phyloP scores from a whole-genome alignment of 1,284 basidiomycete genomes.

The Cryptococcus sp. region DNA sequence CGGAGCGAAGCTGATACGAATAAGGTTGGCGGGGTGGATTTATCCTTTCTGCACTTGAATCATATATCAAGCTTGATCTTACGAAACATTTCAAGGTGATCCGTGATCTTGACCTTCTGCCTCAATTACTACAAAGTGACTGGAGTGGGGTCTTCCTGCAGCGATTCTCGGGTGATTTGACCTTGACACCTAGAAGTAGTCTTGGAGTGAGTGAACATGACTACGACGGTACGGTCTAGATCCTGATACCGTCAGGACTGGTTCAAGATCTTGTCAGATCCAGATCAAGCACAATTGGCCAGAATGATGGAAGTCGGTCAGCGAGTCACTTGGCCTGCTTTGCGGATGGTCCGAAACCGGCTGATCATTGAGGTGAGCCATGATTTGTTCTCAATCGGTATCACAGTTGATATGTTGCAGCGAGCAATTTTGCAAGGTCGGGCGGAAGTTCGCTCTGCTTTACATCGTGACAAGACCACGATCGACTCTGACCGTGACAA shows the following conservation, averaged over 20 bases:
- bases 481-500: constrained; percentile 20
- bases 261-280: constrained; percentile 77
- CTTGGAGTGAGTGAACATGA: constrained; percentile 56
- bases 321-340: constrained; percentile 92
- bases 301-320: constrained; percentile 82
- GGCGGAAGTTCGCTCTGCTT: constrained; percentile 60
- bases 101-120: constrained; percentile 82
- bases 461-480: constrained; percentile 36
- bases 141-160: constrained; percentile 94
- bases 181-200: constrained; percentile 78
- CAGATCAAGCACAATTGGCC: constrained; percentile 68
- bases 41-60: constrained; percentile 81
- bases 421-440: constrained; percentile 77
- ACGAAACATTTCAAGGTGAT: constrained; percentile 96
- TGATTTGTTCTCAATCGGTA: no score
- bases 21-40: constrained; percentile 94
- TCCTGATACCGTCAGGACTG: constrained; percentile 59
- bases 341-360: constrained; percentile 87
- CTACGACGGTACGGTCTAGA: no score
- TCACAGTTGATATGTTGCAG: no score
- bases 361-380: constrained; percentile 48
- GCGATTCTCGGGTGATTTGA: constrained; percentile 49
- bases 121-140: constrained; percentile 82
- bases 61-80: constrained; percentile 88
- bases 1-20: neutral